Conservation (phyloP, 2,329 filamentous ascomycete species). For the Kalmusia sp. region DNA sequence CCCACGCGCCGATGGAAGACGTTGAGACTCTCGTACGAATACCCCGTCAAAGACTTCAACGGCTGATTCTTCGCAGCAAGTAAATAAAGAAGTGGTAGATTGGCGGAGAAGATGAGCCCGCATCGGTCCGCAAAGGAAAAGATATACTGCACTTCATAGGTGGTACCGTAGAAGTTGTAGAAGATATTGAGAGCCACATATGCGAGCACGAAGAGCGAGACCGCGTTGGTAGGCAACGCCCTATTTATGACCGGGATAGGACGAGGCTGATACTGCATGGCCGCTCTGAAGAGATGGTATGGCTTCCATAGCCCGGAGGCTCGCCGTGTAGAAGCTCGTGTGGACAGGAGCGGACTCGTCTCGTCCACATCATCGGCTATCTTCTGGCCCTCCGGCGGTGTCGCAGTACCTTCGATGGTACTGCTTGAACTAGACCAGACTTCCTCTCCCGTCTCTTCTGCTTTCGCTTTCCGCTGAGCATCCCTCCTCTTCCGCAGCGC, state of each 20-base stretch:
- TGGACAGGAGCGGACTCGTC: slow-evolving; percentile 41
- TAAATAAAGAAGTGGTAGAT: slow-evolving; percentile 65
- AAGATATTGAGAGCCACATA: slow-evolving; percentile 65
- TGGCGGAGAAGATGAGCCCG: slow-evolving; percentile 60
- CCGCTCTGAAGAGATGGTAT: slow-evolving; percentile 33
- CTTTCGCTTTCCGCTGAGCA: slow-evolving; percentile 4
- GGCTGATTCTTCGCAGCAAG: slow-evolving; percentile 73
- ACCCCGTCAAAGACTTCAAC: slow-evolving; percentile 65
- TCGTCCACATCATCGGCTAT: slow-evolving; percentile 33
- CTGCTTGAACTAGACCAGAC: slow-evolving; percentile 49
- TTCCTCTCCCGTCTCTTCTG: slow-evolving; percentile 19
- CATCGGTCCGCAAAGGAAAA: slow-evolving; percentile 67
- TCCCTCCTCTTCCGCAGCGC: slow-evolving; percentile 23
- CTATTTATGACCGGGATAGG: slow-evolving; percentile 65
- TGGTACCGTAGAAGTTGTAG: slow-evolving; percentile 62
- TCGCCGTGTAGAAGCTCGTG: slow-evolving; percentile 5
- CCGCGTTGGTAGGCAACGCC: slow-evolving; percentile 63
- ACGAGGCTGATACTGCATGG: slow-evolving; percentile 64
- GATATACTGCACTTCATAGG: slow-evolving; percentile 56
- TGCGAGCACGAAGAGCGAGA: slow-evolving; percentile 58
- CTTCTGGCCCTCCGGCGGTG: slow-evolving; percentile 35
- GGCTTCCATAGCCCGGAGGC: slow-evolving; percentile 19
- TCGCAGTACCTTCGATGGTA: slow-evolving; percentile 44
- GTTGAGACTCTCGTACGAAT: slow-evolving; percentile 71
- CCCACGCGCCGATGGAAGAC: slow-evolving; percentile 70